Evolutionary conservation across 2,329 filamentous ascomycete species (phyloP), one percentile per base, ranked within the genome.

Genomic region (Fusarium sacchari): DNA sequence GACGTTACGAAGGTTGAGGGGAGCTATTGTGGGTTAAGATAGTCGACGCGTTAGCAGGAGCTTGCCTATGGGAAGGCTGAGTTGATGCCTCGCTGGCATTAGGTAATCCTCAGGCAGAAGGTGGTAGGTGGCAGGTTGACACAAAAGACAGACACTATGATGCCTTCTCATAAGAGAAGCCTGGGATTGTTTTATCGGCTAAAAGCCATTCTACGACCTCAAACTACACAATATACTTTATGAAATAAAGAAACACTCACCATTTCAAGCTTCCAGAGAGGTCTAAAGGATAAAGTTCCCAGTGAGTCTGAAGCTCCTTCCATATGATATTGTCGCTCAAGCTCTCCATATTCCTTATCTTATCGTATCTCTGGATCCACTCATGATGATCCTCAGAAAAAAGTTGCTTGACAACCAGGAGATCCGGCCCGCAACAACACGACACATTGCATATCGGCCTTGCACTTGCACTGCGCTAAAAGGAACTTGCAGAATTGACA

Each of bases 21-120:
- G 61, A 79, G 73, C 73, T 79, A 65, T 76, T 67, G 76, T 69
- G 71, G 72, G 58, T 72, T 74, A 60, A 76, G 70, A 76, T 76
- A 73, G 66, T 77, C 75, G 79, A 85, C 83, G 84, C 83, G 84
- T 85, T 82, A 83, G 83, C 82, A 81, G 80, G 76, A 85, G 84
- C 84, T 85, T 86, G 84, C 84, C 84, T 86, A 76, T 73, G 71
- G 75, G 72, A 79, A 81, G 80, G 81, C 80, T 82, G 80, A 74
- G 72, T 77, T 72, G 78, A 63, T 79, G 78, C 74, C 78, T 82
- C 73, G 72, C 60, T 43, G 53, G 39, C 44, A 70, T 72, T 70
- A 68, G 22, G 37, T 64, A 72, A 72, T 76, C 80, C 79, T 82
- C 73, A 83, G 81, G 81, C 81, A 81, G 55, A 37, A 71, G 4